Conservation (phyloP, 257 asterid species). For the Pogostemon cablin region DNA sequence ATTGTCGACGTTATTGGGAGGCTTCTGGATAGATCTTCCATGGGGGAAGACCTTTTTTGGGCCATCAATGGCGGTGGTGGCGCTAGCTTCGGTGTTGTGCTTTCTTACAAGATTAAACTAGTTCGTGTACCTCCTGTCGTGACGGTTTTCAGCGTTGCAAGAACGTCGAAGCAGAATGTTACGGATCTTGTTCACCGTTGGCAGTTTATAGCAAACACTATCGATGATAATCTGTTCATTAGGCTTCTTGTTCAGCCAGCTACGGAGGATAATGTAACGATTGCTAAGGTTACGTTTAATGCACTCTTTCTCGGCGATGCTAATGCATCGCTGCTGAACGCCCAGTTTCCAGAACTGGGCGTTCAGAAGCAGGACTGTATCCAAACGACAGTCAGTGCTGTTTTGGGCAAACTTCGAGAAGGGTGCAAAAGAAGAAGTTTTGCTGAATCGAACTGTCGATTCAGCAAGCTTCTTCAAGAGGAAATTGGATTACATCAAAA, state of each 20-base stretch:
- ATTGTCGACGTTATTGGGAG: constrained; percentile 38
- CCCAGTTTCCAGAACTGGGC: constrained; percentile 42
- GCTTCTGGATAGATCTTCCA: constrained; percentile 27
- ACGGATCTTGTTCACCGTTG: constrained; percentile 33
- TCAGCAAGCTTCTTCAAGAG: background rate
- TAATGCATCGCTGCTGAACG: background rate
- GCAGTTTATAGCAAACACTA: constrained; percentile 30
- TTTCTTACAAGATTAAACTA: constrained; percentile 34
- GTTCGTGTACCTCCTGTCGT: constrained; percentile 33
- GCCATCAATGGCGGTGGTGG: constrained; percentile 46
- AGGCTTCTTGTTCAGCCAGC: constrained; percentile 12
- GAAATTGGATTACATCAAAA: constrained; percentile 45
- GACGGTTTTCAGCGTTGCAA: constrained; percentile 26
- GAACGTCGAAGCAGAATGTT: constrained; percentile 27
- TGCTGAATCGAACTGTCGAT: constrained; percentile 16
- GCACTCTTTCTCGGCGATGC: constrained; percentile 35
- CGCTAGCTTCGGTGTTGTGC: constrained; percentile 38
- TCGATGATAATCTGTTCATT: constrained; percentile 24
- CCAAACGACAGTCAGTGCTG: constrained; percentile 32
- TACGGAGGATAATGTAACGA: background rate
- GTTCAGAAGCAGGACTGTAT: constrained; percentile 31
- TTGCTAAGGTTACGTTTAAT: constrained; percentile 16
- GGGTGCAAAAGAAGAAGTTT: constrained; percentile 6
- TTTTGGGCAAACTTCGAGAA: constrained; percentile 22
- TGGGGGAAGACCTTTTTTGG: constrained; percentile 53